Base-by-base conservation (phyloP, 352 stramenopile species). In the Aphanomyces stellatus region DNA sequence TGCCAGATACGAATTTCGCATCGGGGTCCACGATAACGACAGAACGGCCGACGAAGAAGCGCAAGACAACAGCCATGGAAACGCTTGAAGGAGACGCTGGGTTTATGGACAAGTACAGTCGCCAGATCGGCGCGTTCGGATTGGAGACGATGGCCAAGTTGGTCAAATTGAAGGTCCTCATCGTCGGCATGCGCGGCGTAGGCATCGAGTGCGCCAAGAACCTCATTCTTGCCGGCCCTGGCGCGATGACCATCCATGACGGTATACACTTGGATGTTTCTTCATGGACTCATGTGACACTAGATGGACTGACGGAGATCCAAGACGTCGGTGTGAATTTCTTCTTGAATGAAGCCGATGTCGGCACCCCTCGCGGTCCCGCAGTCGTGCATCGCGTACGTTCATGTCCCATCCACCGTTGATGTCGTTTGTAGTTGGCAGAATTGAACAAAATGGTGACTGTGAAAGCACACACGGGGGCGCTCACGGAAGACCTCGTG, bases 81-180 rank as follows among this genome's bases (percentile, higher is more conserved):
- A 64, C 31, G 25, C 71, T 93, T 55, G 84, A 93, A 70, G 82
- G 76, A 55, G 83, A 97, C 85, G 88, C 89, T 31, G 81, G 76
- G 56, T 97, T 97, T 73, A 96, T 96, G 88, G 88, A 97, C 82
- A 96, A 96, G 75, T 96, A 96, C 82, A 96, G 85, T 51, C 82
- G 90, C 42, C 90, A 97, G 74, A 97, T 96, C 73, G 90, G 88
- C 70, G 88, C 90, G 30, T 96, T 95, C 68, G 90, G 90, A 4
- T 74, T 96, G 66, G 88, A 96, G 72, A 94, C 88, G 37, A 96
- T 96, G 86, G 88, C 85, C 62, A 96, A 97, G 78, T 82, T 95
- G 15, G 81, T 92, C 56, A 88, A 87, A 71, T 73, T 96, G 13
- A 82, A 87, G 66, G 84, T 96, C 53, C 72, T 96, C 51, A 77